A percentile compares a stretch with the other conserved stretches of the same genome.
Conservation (phyloP, 495 filamentous ascomycete species). For the Penicillium riverlandense region DNA sequence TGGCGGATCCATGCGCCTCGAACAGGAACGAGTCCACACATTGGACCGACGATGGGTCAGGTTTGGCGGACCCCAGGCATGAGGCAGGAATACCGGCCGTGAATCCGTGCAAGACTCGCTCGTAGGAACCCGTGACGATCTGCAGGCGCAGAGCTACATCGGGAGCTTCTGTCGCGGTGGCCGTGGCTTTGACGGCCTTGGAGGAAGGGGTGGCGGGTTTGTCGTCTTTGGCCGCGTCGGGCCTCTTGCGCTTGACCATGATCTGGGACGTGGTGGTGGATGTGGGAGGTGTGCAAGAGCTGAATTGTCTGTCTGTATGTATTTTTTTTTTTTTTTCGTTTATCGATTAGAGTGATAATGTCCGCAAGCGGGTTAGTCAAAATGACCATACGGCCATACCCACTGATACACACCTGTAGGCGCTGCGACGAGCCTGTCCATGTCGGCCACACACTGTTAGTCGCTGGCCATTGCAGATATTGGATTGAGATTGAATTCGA, state of each 20-base stretch:
- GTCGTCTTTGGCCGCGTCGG: slow-evolving; percentile 29
- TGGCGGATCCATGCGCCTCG: slow-evolving; percentile 82
- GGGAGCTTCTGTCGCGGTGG: slow-evolving; percentile 14
- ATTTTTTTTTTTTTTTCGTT: slow-evolving; percentile 20
- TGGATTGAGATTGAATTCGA: no score
- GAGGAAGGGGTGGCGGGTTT: slow-evolving; percentile 19
- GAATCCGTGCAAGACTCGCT: slow-evolving; percentile 86
- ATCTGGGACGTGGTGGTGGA: not conserved
- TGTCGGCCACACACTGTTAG: no score
- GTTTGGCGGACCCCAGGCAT: slow-evolving; percentile 12
- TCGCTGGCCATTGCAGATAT: no score
- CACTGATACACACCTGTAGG: no score
- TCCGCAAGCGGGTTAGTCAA: slow-evolving; percentile 7
- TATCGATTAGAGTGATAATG: slow-evolving; percentile 7
- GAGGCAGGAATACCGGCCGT: slow-evolving; percentile 58
- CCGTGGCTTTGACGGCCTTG: slow-evolving; percentile 29
- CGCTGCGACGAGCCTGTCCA: no score
- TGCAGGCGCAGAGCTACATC: slow-evolving; percentile 57
- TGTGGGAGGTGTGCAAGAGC: slow-evolving; percentile 1
- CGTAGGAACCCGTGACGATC: slow-evolving; percentile 90
- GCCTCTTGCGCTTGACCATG: slow-evolving; percentile 77
- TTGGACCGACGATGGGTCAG: slow-evolving; percentile 37
- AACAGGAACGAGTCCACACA: slow-evolving; percentile 96
- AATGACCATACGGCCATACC: not conserved
- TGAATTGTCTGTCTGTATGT: slow-evolving; percentile 7